Evolutionary conservation across 345 rosid genomes (phyloP).

Genomic region (Lenwebbia sp.): DNA sequence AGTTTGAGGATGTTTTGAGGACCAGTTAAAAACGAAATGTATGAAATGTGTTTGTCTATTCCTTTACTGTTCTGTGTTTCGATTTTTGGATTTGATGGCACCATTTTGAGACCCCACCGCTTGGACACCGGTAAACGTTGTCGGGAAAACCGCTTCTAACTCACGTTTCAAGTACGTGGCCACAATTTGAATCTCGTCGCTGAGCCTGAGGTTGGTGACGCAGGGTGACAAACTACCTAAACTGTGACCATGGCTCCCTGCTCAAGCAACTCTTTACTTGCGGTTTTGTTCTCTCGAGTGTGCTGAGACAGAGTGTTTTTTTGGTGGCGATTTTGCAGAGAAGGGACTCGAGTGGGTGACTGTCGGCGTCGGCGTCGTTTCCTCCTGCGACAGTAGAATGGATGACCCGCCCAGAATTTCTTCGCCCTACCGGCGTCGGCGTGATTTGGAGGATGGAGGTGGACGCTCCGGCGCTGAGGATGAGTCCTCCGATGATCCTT

Average conservation of each 20-base stretch:
- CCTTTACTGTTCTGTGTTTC: neutral
- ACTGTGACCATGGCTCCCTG: neutral
- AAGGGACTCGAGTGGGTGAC: neutral
- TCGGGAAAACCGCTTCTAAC: neutral
- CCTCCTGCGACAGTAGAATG: conserved; percentile 45
- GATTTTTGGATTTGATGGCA: neutral
- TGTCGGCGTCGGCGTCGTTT: conserved; percentile 47
- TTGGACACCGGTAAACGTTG: neutral
- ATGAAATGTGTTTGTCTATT: accelerated
- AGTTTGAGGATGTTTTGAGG: accelerated
- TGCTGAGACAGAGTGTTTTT: neutral
- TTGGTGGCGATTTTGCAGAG: neutral
- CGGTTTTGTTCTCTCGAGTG: neutral
- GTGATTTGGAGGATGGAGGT: conserved; percentile 45
- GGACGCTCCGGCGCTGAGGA: conserved; percentile 11
- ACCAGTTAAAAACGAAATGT: neutral
- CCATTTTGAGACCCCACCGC: neutral
- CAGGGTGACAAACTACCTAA: neutral
- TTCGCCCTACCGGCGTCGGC: conserved; percentile 24
- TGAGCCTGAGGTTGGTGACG: neutral
- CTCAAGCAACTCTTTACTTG: neutral
- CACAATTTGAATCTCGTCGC: neutral
- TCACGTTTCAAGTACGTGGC: neutral
- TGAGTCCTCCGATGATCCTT: conserved; percentile 29
- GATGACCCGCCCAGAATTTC: conserved; percentile 19